These are phyloP conservation scores for Clarireedia sp. DNA, from an alignment of 2,329 filamentous ascomycete species.

Conservation along the genomic window DNA sequence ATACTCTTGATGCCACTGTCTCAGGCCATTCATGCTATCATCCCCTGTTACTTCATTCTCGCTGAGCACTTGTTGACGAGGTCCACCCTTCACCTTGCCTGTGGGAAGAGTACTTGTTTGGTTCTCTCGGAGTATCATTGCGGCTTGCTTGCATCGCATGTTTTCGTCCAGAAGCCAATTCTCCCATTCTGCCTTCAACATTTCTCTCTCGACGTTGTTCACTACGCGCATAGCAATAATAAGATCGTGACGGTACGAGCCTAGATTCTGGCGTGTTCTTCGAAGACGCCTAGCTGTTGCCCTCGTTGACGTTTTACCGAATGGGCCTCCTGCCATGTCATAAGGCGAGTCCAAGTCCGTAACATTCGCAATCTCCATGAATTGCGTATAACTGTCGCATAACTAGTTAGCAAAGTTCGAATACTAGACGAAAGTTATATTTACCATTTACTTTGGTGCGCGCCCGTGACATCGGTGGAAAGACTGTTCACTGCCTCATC, in stretches of 20 bases:
- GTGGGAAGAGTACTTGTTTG: constrained; percentile 18
- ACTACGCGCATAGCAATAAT: constrained; percentile 85
- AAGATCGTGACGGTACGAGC: constrained; percentile 79
- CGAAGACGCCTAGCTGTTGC: constrained; percentile 57
- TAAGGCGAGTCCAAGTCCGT: constrained; percentile 51
- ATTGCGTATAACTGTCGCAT: constrained; percentile 47
- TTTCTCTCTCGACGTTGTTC: constrained; percentile 80
- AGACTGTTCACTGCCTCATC: constrained; percentile 45
- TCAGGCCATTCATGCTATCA: constrained; percentile 37
- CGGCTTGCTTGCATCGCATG: constrained; percentile 59
- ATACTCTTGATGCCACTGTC: constrained; percentile 51
- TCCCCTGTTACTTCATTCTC: constrained; percentile 23
- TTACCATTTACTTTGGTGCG: constrained; percentile 43
- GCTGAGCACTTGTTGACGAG: constrained; percentile 18
- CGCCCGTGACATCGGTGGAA: constrained; percentile 13
- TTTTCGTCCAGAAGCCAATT: constrained; percentile 82
- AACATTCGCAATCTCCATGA: constrained; percentile 49
- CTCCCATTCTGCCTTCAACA: constrained; percentile 84
- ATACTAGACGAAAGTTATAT: constrained; percentile 12
- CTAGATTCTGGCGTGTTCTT: constrained; percentile 74
- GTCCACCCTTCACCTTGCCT: constrained; percentile 21
- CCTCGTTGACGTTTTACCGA: constrained; percentile 42
- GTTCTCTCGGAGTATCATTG: constrained; percentile 36
- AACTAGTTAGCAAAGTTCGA: constrained; percentile 12
- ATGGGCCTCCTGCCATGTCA: constrained; percentile 42